Percentiles rank a stretch among this genome's conserved stretches.
These are phyloP conservation scores for Datura wrightii DNA, from an alignment of 257 asterid genomes.

Conservation along the genomic window DNA sequence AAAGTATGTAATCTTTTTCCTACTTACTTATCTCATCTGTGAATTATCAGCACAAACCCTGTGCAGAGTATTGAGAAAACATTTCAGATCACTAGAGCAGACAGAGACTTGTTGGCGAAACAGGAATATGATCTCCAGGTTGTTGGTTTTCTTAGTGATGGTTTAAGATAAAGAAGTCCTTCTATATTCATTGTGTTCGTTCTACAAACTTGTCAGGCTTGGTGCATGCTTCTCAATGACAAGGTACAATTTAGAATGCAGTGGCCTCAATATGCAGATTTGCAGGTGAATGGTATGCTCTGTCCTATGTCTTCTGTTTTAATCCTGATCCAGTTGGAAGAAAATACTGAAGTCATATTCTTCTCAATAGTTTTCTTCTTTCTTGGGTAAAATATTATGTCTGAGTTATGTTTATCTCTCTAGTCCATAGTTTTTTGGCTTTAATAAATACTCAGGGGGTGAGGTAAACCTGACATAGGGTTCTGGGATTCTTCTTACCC, in stretches of 20 bases:
- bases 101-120: constrained; percentile 78
- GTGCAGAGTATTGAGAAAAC: constrained; percentile 83
- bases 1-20: not conserved
- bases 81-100: constrained; percentile 83
- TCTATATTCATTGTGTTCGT: constrained; percentile 29
- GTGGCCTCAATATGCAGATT: constrained; percentile 94
- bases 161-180: constrained; percentile 29
- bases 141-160: constrained; percentile 41
- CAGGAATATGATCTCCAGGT: constrained; percentile 96
- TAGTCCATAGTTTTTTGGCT: constrained; percentile 4
- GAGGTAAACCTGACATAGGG: not conserved
- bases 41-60: constrained; percentile 72
- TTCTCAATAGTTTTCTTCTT: not conserved
- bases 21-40: constrained; percentile 25
- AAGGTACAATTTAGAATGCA: constrained; percentile 94
- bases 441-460: constrained; percentile 6
- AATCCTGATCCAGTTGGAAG: not conserved
- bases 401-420: not conserved
- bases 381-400: not conserved
- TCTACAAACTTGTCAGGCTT: constrained; percentile 58
- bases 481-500: not conserved
- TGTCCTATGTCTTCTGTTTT: constrained; percentile 10
- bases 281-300: constrained; percentile 88
- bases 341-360: not conserved
- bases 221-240: constrained; percentile 98